Percentiles rank a stretch among this genome's conserved stretches.
Evolutionary conservation across 2,329 filamentous ascomycete genomes (phyloP).

Genomic region (Fusarium euwallaceae): DNA sequence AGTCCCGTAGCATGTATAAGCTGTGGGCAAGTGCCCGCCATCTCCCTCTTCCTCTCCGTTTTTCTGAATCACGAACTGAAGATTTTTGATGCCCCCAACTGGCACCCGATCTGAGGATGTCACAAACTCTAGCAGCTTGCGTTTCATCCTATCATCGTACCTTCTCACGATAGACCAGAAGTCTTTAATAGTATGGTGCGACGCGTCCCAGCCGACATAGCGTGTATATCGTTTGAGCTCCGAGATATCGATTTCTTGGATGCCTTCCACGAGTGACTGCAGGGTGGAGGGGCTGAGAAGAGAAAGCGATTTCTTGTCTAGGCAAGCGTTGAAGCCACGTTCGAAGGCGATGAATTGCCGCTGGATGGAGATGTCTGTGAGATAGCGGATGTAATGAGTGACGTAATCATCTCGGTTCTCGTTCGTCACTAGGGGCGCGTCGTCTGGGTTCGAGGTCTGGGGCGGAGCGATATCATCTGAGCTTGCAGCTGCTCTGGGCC

Average conservation of each 20-base stretch:
- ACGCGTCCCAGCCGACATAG: constrained; percentile 84
- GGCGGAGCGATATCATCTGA: constrained; percentile 40
- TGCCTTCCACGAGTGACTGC: constrained; percentile 85
- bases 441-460: constrained; percentile 54
- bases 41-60: constrained; percentile 74
- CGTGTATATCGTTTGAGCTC: constrained; percentile 78
- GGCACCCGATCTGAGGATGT: constrained; percentile 93
- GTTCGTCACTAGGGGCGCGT: constrained; percentile 82
- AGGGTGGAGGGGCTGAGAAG: constrained; percentile 80
- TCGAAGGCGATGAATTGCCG: constrained; percentile 86
- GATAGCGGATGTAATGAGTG: constrained; percentile 85
- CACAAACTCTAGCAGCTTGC: constrained; percentile 89
- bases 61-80: constrained; percentile 86
- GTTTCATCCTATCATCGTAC: constrained; percentile 78
- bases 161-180: constrained; percentile 87
- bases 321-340: constrained; percentile 81
- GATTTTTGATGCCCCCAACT: constrained; percentile 83
- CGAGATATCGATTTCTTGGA: constrained; percentile 81
- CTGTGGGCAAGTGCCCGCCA: constrained; percentile 78
- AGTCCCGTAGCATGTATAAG: constrained; percentile 93
- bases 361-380: constrained; percentile 81
- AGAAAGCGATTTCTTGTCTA: constrained; percentile 77
- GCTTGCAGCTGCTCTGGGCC: constrained; percentile 65
- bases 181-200: constrained; percentile 76
- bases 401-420: constrained; percentile 84